Conservation (phyloP, 176 grass and related monocot genomes). For the Urochloa ruziziensis region DNA sequence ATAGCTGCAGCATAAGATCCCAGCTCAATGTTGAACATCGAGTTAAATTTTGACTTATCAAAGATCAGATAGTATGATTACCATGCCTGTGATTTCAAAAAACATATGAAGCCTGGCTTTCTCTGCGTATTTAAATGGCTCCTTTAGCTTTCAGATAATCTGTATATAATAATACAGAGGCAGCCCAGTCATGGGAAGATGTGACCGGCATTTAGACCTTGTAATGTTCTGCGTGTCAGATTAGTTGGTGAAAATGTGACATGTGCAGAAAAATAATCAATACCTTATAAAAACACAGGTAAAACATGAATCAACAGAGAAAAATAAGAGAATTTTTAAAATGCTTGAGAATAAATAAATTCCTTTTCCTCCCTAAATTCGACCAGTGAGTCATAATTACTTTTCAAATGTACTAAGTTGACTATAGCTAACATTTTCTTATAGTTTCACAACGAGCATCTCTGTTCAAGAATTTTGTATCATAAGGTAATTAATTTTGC, state of each 20-base stretch:
- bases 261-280: not conserved
- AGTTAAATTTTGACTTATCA: not conserved
- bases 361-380: too few relatives aligned
- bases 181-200: too few relatives aligned
- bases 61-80: not conserved
- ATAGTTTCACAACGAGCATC: too few relatives aligned
- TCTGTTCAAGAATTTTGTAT: too few relatives aligned
- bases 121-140: slow-evolving; percentile 1
- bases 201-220: not conserved
- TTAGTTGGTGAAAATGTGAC: not conserved
- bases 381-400: too few relatives aligned
- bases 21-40: not conserved
- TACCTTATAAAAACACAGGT: not conserved
- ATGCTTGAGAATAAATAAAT: too few relatives aligned
- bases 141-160: not conserved
- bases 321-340: too few relatives aligned
- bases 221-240: not conserved
- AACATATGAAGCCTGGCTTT: not conserved
- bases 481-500: too few relatives aligned
- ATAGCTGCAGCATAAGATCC: not conserved
- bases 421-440: too few relatives aligned
- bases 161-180: not conserved
- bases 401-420: too few relatives aligned
- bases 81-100: not conserved
- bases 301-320: slow-evolving; percentile 6